phyloP scores from a whole-genome alignment of 257 asterid species.

The Solanum ahanhuiri region DNA sequence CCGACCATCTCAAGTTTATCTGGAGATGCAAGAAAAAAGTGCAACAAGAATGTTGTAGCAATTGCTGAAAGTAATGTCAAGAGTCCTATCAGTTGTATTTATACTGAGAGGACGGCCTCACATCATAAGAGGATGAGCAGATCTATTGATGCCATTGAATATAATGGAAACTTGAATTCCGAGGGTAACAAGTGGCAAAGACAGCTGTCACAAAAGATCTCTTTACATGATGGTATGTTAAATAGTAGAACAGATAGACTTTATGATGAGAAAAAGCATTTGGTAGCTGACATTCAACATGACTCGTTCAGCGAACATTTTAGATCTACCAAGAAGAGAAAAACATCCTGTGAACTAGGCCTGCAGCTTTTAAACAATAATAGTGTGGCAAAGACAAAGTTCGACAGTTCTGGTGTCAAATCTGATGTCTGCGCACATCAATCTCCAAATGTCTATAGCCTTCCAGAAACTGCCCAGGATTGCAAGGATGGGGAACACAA shows the following conservation, averaged over 20 bases:
- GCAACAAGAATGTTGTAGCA: conserved; percentile 23
- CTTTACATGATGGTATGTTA: conserved; percentile 25
- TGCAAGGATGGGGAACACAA: conserved; percentile 15
- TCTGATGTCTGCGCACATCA: conserved; percentile 16
- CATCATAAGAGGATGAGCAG: conserved; percentile 26
- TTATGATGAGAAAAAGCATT: conserved; percentile 4
- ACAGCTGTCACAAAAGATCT: conserved; percentile 25
- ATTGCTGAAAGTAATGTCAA: conserved; percentile 28
- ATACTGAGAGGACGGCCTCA: conserved; percentile 19
- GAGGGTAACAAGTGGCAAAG: conserved; percentile 31
- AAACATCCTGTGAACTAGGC: conserved; percentile 24
- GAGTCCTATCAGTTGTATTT: conserved; percentile 30
- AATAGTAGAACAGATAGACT: conserved; percentile 22
- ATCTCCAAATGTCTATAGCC: conserved; percentile 13
- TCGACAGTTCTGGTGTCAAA: conserved; percentile 11
- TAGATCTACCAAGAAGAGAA: conserved; percentile 54
- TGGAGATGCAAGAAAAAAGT: conserved; percentile 21
- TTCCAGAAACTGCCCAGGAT: conserved; percentile 9
- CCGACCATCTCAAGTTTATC: conserved; percentile 26
- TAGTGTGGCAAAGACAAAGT: conserved; percentile 7
- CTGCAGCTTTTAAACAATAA: conserved; percentile 15
- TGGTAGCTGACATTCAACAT: conserved; percentile 13
- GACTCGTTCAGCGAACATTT: conserved; percentile 14
- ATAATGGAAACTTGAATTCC: conserved; percentile 27
- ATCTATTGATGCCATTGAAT: conserved; percentile 30